Evolutionary conservation across 345 rosid species (phyloP), one percentile per base, ranked within the genome.

Genomic region (Linum trigynum): DNA sequence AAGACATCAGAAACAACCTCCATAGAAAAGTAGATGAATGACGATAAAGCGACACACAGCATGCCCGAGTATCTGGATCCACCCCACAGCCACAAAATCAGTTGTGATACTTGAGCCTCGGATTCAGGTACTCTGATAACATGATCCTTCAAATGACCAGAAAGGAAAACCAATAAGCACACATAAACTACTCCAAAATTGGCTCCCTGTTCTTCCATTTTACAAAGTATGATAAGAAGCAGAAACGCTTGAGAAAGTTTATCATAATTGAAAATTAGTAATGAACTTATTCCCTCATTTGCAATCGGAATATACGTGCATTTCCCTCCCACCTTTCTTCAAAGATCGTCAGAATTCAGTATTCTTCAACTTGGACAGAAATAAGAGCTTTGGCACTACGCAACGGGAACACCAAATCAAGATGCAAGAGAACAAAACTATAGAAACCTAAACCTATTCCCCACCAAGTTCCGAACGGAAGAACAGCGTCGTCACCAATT

Each of bases 21-120:
- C 95, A 92, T 92, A 74, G 77, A 3, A 73, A 89, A 85, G 81
- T 87, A 92, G 41, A 82, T 57, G 40, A 74, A 60, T 1, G 96
- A 87, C 38, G 98, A 89, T 41, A 80, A 65, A 41, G 82, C 84
- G 83, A 83, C 78, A 51, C 96, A 87, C n/a, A 86, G 17, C 43
- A 89, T 71, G 68, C 98, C 96, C 58, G 98, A 87, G 78, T 83
- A 87, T 76, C 92, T 83, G 62, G 98, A 89, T 32, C 96, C 98
- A 78, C 75, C 82, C 98, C 98, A 89, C 61, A 87, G 62, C 92
- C 96, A 89, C 63, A 75, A 67, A 67, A 78, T 35, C 67, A 78
- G 72, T 72, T 77, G 85, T 61, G 73, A 61, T 5, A 83, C 55
- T 0, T 81, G 75, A 38, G 82, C 75, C 76, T 92, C 98, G 1